Conservation (phyloP, 1,284 basidiomycete genomes). For the Wallemia hederae region DNA sequence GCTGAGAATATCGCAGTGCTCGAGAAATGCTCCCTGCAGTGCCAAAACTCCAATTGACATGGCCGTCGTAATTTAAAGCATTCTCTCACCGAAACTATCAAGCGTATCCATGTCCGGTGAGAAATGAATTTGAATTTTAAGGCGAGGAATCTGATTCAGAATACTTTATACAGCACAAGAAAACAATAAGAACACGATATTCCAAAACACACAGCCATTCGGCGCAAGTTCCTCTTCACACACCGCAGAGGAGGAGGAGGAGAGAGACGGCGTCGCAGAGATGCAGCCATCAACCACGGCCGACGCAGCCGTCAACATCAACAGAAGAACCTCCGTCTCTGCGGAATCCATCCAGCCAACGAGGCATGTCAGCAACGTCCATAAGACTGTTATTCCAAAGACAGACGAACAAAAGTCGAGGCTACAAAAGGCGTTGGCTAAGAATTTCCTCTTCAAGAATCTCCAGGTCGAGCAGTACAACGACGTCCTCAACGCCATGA, state of each 20-base stretch:
- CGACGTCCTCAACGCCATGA: slow-evolving; percentile 84
- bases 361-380: slow-evolving; percentile 23
- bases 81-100: no score
- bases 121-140: neutral
- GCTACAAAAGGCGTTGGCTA: slow-evolving; percentile 57
- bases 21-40: neutral
- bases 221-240: neutral
- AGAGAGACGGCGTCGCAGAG: neutral
- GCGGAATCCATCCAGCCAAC: slow-evolving; percentile 74
- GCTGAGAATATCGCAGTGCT: slow-evolving; percentile 1
- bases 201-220: neutral
- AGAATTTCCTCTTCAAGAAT: slow-evolving; percentile 84
- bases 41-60: neutral
- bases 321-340: slow-evolving; percentile 71
- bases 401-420: slow-evolving; percentile 53
- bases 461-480: slow-evolving; percentile 84
- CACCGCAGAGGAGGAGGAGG: neutral
- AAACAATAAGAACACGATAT: neutral
- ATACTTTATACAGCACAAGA: neutral
- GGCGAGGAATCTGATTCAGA: no score
- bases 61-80: neutral
- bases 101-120: neutral
- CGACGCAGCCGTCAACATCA: slow-evolving; percentile 29
- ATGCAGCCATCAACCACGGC: neutral
- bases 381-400: slow-evolving; percentile 42